phyloP scores from a whole-genome alignment of 208 protist species.

The Crithidia brevicula region DNA sequence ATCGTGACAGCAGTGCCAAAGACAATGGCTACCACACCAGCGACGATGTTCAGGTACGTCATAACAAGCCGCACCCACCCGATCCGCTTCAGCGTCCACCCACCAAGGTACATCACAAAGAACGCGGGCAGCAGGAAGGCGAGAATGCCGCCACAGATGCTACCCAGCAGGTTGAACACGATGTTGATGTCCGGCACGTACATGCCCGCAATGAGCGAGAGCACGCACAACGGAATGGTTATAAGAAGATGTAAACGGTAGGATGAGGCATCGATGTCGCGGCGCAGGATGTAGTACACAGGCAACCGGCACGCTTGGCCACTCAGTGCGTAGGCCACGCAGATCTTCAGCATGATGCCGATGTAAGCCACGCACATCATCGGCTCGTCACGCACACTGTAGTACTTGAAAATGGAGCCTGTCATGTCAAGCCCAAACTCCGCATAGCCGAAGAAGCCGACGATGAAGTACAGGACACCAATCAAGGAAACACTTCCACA shows the following conservation, averaged over 20 bases:
- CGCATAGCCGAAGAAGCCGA: conserved; percentile 69
- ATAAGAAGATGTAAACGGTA: conserved; percentile 41
- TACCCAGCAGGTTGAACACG: conserved; percentile 71
- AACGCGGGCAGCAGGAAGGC: conserved; percentile 70
- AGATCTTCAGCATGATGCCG: conserved; percentile 57
- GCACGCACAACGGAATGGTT: conserved; percentile 25
- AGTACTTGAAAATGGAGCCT: conserved; percentile 47
- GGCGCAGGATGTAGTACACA: conserved; percentile 42
- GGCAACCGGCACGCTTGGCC: conserved; percentile 40
- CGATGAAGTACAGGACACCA: conserved; percentile 52
- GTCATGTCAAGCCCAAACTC: conserved; percentile 47
- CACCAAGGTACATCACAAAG: conserved; percentile 58
- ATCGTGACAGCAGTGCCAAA: conserved; percentile 59
- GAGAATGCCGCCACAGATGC: conserved; percentile 54
- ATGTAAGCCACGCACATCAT: conserved; percentile 58
- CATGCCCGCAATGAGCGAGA: conserved; percentile 53
- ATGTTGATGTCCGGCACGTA: conserved; percentile 71
- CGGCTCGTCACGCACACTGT: conserved; percentile 30
- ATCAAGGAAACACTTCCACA: conserved; percentile 43
- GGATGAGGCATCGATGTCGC: conserved; percentile 32
- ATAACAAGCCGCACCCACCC: conserved; percentile 34
- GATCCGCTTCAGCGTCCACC: conserved; percentile 42
- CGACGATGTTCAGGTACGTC: conserved; percentile 53
- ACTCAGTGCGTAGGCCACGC: conserved; percentile 57
- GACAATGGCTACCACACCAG: conserved; percentile 59